Base-by-base conservation (phyloP, 306 rosid genomes). In the Clitoria ternatea region DNA sequence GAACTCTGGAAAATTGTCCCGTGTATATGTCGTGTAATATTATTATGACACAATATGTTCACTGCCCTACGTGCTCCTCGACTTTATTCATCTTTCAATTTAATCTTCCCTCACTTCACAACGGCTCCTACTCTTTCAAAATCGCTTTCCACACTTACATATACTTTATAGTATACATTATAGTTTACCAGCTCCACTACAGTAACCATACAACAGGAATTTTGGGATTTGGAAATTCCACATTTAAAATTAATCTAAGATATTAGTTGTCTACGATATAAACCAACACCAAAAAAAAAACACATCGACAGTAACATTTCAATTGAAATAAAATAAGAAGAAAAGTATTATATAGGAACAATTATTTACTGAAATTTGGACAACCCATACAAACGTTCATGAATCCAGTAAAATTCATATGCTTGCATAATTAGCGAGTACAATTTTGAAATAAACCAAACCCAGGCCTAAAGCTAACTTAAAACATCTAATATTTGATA, bases 401-500 rank as follows among this genome's bases (percentile, higher is more conserved):
- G 14, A 48, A 48, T 5, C 19, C 61, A 68, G 73, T 14, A 45
- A 65, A 27, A 66, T 18, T 29, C 44, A 44, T 10, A 17, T 8
- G 9, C 53, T 61, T 36, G 48, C 47, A 61, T 32, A 23, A 20
- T n/a, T 32, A 32, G 64, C n/a, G n/a, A n/a, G n/a, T 56, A 66
- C 57, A 4, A 11, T 5, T 30, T 18, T 3, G 48, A 66, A 30
- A 45, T 13, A 67, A 68, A 49, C 36, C 63, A 68, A 22, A 35
- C 23, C 37, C 24, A 19, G 42, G n/a, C 69, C 85, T 39, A 66
- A 72, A 45, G 43, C 56, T 70, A 77, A 74, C 50, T 52, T 78
- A 49, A 53, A 72, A 71, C 65, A 59, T 39, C 7, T 36, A 33
- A 36, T 55, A 67, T 67, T 33, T 33, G 73, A 54, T 40, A 12